phyloP scores from a whole-genome alignment of 164 flowering plant genomes.

The Magnolia changhungtana region DNA sequence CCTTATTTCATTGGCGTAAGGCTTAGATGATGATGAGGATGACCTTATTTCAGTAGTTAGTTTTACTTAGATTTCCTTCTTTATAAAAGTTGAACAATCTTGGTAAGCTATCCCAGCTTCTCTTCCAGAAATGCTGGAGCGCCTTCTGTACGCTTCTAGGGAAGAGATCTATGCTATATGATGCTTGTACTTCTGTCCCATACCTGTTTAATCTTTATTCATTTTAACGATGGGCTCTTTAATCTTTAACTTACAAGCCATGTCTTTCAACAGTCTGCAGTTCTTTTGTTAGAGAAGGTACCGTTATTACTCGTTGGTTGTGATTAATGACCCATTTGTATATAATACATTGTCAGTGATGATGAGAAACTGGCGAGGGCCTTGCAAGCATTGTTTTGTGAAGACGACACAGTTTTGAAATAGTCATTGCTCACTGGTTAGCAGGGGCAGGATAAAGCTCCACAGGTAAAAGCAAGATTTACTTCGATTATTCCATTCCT shows the following conservation, averaged over 20 bases:
- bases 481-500: background rate
- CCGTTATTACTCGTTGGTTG: background rate
- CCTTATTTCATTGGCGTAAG: too few species aligned
- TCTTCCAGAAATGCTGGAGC: background rate
- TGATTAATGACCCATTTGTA: background rate
- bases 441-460: constrained; percentile 72
- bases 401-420: constrained; percentile 13
- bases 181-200: background rate
- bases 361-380: constrained; percentile 86
- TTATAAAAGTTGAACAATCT: too few species aligned
- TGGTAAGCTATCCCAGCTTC: too few species aligned
- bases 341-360: constrained; percentile 42
- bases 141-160: background rate
- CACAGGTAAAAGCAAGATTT: constrained; percentile 52
- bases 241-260: background rate
- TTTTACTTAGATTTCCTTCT: too few species aligned
- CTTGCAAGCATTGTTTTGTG: constrained; percentile 40
- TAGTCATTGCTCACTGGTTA: constrained; percentile 37
- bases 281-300: background rate
- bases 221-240: background rate
- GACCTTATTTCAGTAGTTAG: too few species aligned
- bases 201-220: background rate
- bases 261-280: background rate
- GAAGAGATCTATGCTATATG: background rate
- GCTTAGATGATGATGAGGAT: too few species aligned